Conservation (phyloP, 2,329 filamentous ascomycete species). For the Zalaria obscura region DNA sequence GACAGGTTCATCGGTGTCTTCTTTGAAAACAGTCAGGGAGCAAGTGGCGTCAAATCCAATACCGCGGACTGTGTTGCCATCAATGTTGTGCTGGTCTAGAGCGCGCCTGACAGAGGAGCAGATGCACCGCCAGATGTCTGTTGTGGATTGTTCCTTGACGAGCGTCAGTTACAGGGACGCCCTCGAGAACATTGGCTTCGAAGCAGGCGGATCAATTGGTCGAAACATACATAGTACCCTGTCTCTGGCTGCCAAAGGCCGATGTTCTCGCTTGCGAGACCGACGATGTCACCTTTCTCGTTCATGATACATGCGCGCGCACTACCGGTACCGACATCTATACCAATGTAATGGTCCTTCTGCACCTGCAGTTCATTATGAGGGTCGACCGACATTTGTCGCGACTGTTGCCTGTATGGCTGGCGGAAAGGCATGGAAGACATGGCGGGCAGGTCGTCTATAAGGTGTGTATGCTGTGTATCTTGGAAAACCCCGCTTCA, state of each 20-base stretch:
- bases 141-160: conserved; percentile 83
- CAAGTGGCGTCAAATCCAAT: conserved; percentile 99
- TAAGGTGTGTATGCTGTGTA: no score
- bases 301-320: conserved; percentile 94
- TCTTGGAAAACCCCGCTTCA: no score
- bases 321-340: conserved; percentile 93
- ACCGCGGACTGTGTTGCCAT: conserved; percentile 62
- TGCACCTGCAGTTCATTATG: conserved; percentile 44
- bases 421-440: conserved; percentile 11
- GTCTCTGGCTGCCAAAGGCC: conserved; percentile 39
- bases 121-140: conserved; percentile 92
- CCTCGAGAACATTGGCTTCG: no score
- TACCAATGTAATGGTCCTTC: conserved; percentile 58
- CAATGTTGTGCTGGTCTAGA: conserved; percentile 66
- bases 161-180: neutral
- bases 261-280: conserved; percentile 38
- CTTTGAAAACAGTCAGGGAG: conserved; percentile 79
- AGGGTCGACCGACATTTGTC: conserved; percentile 34
- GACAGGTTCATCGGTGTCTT: conserved; percentile 81
- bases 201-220: neutral
- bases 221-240: conserved; percentile 36
- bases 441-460: conserved; percentile 5
- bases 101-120: conserved; percentile 76
- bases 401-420: conserved; percentile 23
- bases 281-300: conserved; percentile 71